Evolutionary conservation across 2,329 filamentous ascomycete genomes (phyloP), one percentile per base, ranked within the genome.

Genomic region (Trichoderma cornu-damae): DNA sequence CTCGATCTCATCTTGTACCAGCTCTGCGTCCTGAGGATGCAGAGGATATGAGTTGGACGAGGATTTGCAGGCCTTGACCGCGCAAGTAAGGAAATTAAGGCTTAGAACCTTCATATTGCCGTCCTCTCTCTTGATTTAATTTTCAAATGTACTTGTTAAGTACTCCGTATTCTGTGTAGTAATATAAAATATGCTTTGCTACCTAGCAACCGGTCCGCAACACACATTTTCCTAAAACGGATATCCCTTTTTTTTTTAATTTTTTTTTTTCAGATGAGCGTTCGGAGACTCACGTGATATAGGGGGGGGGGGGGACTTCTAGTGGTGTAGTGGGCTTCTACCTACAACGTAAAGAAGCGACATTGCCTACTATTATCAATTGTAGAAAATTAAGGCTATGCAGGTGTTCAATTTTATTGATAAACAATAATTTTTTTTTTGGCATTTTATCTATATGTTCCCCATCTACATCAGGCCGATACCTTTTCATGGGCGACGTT

Each of bases 31-130:
- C 67, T 87, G 87, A 57, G 94, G 93, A 72, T 97, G 94, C 14
- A 99, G 81, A 2, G 94, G 94, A 69, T 95, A 97, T 22, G 90
- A 90, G 52, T 82, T 77, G 5, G 87, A 79, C 30, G 87, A 86
- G 58, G 85, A 82, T 76, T 95, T 96, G 87, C 94, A 99, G 57
- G 88, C 80, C 79, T 96, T 97, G 70, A 95, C 88, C 61, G 94
- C 93, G 79, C 94, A 99, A 67, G 90, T 94, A 63, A 97, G 79
- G 75, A 99, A 99, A 76, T 97, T 97, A 67, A 96, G 86, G 60
- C 91, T 96, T 52, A 97, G 84, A 61, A 97, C 79, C 74, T 97
- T 97, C 94, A 99, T 99, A 9, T 30, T 30, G 12, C 4, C n/a
- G 9, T 38, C 3, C 5, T 26, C 12, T 43, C 32, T 18, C 11